A percentile compares a stretch with the other conserved stretches of the same genome.
phyloP scores from a whole-genome alignment of 2,329 filamentous ascomycete genomes.

The Verticillium nonalfalfae region DNA sequence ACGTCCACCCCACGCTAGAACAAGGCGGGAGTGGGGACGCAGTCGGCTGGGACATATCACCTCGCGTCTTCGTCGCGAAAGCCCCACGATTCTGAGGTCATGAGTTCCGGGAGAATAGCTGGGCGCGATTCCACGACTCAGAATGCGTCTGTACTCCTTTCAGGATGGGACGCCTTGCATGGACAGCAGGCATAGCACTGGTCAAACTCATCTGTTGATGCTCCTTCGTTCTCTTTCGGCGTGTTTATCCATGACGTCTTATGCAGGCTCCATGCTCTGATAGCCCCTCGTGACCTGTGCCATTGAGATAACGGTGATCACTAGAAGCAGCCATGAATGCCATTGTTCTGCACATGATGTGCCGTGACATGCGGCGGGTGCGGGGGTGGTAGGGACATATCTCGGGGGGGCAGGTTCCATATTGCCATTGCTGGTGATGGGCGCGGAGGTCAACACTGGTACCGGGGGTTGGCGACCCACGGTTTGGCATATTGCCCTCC shows the following conservation, averaged over 20 bases:
- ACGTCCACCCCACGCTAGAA: not conserved
- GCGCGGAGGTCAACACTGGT: not conserved
- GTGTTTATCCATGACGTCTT: not conserved
- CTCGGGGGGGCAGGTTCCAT: constrained; percentile 3
- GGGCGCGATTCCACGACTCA: not conserved
- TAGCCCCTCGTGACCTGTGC: not conserved
- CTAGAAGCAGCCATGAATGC: not conserved
- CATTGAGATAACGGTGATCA: not conserved
- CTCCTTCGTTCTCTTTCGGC: not conserved
- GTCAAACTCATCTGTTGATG: not conserved
- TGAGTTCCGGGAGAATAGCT: not conserved
- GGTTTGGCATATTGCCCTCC: not conserved
- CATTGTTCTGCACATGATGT: not conserved
- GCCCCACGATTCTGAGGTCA: not conserved
- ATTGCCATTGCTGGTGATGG: not conserved
- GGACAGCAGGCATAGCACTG: not conserved
- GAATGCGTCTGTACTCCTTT: not conserved
- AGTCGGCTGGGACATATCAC: not conserved
- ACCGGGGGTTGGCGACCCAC: not conserved
- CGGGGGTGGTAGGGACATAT: not conserved
- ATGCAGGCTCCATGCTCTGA: not conserved
- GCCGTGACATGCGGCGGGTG: not conserved
- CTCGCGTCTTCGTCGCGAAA: not conserved
- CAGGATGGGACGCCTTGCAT: not conserved
- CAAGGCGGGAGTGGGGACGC: not conserved